Evolutionary conservation across 495 filamentous ascomycete species (phyloP), one percentile per base, ranked within the genome.

Genomic region (Evernia prunastri): DNA sequence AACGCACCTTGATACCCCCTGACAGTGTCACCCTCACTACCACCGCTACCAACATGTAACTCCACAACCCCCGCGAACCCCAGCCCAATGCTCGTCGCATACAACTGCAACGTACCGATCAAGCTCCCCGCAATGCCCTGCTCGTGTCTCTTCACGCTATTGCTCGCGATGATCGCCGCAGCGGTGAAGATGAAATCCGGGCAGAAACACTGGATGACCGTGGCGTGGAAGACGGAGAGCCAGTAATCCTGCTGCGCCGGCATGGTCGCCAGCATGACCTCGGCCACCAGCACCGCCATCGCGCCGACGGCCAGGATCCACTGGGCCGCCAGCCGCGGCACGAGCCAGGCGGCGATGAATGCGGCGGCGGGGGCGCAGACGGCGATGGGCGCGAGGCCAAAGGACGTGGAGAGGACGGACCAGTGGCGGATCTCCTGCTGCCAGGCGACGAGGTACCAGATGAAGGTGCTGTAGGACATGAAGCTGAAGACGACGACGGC

Each of bases 101-200:
- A 84, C 8, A 79, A 67, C 59, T 77, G 75, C 25, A 84, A 60
- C 5, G 76, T 77, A 0, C 79, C 79, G 40, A 83, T 76, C 12
- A 82, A 68, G 0, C 76, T 79, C 4, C 75, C 80, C 0, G 80
- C 80, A 59, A 81, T 74, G 0, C 81, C 81, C 59, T 84, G 81
- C 58, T 83, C 72, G 29, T 75, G 69, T n/a, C 76, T 68, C 20
- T 71, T 72, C 15, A 83, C 81, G 0, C 72, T 74, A 60, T 83
- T 83, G 57, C 79, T 82, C 9, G 80, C 81, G 63, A 84, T 82
- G 54, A 84, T 82, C 60, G 83, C 80, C 0, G 77, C 78, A 13
- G 78, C 80, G 0, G 78, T 80, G 58, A 77, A 81, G 36, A 80
- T 75, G 6, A 84, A 74, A 66, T 84, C 81, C 0, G 79, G 79